Percentiles rank a stretch among this genome's conserved stretches.
These are phyloP conservation scores for Bipolaris oryzae DNA, from an alignment of 2,329 filamentous ascomycete genomes.

Conservation along the genomic window DNA sequence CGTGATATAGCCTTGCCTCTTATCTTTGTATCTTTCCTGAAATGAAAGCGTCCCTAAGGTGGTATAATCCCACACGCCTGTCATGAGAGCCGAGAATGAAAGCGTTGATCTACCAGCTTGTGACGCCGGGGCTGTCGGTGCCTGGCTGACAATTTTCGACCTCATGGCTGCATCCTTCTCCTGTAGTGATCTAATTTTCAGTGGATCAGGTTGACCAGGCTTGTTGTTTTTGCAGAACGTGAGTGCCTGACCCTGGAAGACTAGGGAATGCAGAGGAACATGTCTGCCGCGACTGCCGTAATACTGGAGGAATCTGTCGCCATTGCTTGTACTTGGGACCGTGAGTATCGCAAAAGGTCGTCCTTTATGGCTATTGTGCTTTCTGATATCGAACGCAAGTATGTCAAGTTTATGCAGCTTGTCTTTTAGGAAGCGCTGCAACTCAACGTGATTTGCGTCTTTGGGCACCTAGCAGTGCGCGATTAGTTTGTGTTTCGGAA, in stretches of 20 bases:
- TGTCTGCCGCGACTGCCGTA: constrained; percentile 34
- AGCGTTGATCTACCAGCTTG: constrained; percentile 28
- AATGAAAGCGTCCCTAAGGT: constrained; percentile 44
- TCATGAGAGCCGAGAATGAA: constrained; percentile 34
- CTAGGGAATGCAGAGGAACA: constrained; percentile 8
- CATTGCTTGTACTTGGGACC: constrained; percentile 51
- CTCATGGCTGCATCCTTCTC: constrained; percentile 32
- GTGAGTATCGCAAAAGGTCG: constrained; percentile 51
- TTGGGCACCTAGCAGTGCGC: constrained; percentile 43
- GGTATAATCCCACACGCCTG: constrained; percentile 54
- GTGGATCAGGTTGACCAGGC: constrained; percentile 29
- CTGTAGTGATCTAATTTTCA: constrained; percentile 31
- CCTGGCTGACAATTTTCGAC: constrained; percentile 14
- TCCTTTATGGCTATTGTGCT: constrained; percentile 40
- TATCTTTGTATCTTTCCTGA: constrained; percentile 51
- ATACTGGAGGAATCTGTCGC: constrained; percentile 51
- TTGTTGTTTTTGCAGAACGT: constrained; percentile 24
- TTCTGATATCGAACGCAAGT: constrained; percentile 53
- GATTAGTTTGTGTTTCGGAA: not conserved
- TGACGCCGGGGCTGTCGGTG: constrained; percentile 7
- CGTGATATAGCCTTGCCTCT: constrained; percentile 46
- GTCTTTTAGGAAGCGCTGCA: constrained; percentile 50
- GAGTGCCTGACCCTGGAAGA: constrained; percentile 19
- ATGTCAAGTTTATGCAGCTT: constrained; percentile 50
- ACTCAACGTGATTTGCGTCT: constrained; percentile 50